phyloP scores from a whole-genome alignment of 495 filamentous ascomycete genomes.

The Aspergillus sparsus region DNA sequence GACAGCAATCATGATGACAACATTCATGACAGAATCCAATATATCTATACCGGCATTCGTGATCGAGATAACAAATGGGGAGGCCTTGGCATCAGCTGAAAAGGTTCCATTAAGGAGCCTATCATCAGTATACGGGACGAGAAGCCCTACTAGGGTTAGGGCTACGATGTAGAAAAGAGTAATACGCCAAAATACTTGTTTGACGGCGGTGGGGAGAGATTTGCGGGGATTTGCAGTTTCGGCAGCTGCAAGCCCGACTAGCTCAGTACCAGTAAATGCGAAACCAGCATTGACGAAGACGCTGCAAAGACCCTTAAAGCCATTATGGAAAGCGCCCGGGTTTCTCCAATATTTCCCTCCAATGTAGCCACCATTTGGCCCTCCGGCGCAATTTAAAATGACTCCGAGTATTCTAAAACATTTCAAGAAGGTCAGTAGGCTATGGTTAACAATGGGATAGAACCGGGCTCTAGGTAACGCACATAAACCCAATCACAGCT shows the following conservation, averaged over 20 bases:
- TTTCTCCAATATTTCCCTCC: conserved; percentile 80
- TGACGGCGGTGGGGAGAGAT: conserved; percentile 80
- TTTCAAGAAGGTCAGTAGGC: conserved; percentile 21
- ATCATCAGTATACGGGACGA: conserved; percentile 68
- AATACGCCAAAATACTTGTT: conserved; percentile 97
- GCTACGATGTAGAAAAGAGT: conserved; percentile 82
- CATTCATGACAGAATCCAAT: conserved; percentile 84
- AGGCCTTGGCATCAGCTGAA: conserved; percentile 67
- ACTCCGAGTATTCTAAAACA: conserved; percentile 68
- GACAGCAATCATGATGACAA: conserved; percentile 85
- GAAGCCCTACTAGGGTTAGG: conserved; percentile 68
- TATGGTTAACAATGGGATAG: not conserved
- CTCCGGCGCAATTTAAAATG: conserved; percentile 78
- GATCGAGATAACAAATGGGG: conserved; percentile 90
- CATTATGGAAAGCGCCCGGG: conserved; percentile 87
- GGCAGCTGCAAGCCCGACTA: conserved; percentile 89
- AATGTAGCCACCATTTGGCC: conserved; percentile 72
- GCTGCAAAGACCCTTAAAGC: conserved; percentile 92
- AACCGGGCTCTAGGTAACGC: conserved; percentile 32
- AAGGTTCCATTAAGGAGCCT: conserved; percentile 57
- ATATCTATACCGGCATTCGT: conserved; percentile 73
- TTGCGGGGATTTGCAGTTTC: conserved; percentile 87
- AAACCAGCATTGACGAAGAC: conserved; percentile 94
- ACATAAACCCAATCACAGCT: conserved; percentile 89
- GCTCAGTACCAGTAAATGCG: conserved; percentile 87